phyloP scores from a whole-genome alignment of 2,329 filamentous ascomycete species.

The Pseudogymnoascus sp. region DNA sequence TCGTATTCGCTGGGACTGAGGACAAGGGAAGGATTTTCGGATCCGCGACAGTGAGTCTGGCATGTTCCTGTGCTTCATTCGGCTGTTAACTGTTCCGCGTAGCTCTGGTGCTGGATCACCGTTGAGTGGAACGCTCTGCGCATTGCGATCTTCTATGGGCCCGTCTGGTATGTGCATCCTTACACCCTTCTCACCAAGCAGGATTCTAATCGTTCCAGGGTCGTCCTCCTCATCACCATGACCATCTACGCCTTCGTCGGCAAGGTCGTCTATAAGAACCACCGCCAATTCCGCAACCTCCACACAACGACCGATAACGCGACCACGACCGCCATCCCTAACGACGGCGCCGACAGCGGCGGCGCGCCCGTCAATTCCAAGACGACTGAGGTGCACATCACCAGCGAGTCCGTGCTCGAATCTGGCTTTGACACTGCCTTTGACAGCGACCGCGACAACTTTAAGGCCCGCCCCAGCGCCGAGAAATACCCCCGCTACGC shows the following conservation, averaged over 20 bases:
- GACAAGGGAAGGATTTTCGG: conserved; percentile 30
- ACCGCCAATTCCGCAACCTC: conserved; percentile 50
- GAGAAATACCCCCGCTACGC: conserved; percentile 14
- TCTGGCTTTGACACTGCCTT: conserved; percentile 15
- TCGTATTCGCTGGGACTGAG: conserved; percentile 42
- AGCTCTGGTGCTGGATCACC: conserved; percentile 75
- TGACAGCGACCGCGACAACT: conserved; percentile 9
- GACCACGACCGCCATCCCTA: conserved; percentile 19
- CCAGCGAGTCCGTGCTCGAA: conserved; percentile 41
- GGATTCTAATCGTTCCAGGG: conserved; percentile 33
- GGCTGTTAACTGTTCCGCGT: conserved; percentile 42
- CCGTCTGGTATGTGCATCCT: conserved; percentile 50
- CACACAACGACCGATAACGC: conserved; percentile 43
- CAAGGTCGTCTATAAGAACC: conserved; percentile 59
- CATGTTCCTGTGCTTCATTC: conserved; percentile 37
- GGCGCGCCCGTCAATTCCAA: conserved; percentile 31
- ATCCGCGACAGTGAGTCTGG: conserved; percentile 24
- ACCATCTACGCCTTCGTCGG: conserved; percentile 61
- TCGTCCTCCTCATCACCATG: conserved; percentile 54
- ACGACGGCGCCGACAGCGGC: not conserved
- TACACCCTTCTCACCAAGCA: conserved; percentile 12
- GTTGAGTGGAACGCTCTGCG: conserved; percentile 63
- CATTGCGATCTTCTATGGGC: conserved; percentile 67
- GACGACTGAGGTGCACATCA: conserved; percentile 56
- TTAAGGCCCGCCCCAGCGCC: not conserved